Evolutionary conservation across 2,329 filamentous ascomycete species (phyloP).

Genomic region (Elsinoe arachidis): DNA sequence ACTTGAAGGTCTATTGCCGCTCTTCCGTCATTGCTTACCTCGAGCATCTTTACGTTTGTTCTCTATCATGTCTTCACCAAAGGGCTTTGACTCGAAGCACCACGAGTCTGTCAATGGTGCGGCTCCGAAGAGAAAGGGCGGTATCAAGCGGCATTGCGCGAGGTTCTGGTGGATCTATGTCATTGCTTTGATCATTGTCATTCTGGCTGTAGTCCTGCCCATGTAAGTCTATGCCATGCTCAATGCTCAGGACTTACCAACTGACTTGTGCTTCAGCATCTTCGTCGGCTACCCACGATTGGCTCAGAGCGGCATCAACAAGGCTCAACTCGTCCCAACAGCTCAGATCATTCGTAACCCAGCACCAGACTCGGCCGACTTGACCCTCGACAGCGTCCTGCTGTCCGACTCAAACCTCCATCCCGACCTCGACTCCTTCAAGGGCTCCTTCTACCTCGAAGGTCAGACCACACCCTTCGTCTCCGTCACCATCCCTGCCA

Average conservation of each 20-base stretch:
- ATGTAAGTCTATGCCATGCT: constrained; percentile 43
- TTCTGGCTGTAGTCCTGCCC: constrained; percentile 49
- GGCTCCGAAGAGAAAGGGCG: constrained; percentile 9
- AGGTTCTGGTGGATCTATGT: constrained; percentile 55
- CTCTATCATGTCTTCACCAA: background rate
- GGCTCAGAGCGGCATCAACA: constrained; percentile 46
- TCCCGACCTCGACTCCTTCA: constrained; percentile 47
- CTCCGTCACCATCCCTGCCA: constrained; percentile 37
- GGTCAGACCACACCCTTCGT: constrained; percentile 33
- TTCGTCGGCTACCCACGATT: constrained; percentile 52
- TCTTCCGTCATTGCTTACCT: background rate
- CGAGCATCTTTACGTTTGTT: background rate
- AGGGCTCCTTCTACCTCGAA: constrained; percentile 42
- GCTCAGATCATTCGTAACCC: constrained; percentile 45
- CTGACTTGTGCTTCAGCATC: constrained; percentile 31
- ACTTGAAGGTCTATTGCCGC: background rate
- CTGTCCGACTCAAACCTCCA: constrained; percentile 39
- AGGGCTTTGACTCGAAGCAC: constrained; percentile 1
- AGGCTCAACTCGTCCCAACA: constrained; percentile 43
- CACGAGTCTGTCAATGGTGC: background rate
- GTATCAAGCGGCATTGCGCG: constrained; percentile 20
- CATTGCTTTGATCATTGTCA: constrained; percentile 41
- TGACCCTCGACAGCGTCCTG: constrained; percentile 43
- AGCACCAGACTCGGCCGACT: constrained; percentile 37
- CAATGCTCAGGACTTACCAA: background rate